Base-by-base conservation (phyloP, 1,139 yeast genomes). In the Fermentozyma sake region DNA sequence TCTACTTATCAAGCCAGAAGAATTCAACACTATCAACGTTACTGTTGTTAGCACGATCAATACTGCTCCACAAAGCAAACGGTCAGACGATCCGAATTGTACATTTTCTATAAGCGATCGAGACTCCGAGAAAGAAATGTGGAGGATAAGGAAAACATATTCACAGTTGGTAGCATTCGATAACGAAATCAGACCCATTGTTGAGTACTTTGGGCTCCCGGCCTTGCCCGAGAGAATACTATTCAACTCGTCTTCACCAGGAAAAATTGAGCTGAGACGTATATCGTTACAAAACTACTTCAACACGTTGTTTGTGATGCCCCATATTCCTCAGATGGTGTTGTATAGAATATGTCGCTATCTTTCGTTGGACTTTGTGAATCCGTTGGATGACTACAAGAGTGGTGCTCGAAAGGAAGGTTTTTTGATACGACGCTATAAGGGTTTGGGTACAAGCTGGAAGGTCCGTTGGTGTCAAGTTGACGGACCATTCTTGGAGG, bases 381-480 rank as follows among this genome's bases (percentile, higher is more conserved):
- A 76, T 41, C 78, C 86, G 2, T 57, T 77, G 31, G 79, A 76
- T 45, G 72, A 74, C 34, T 70, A 66, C 37, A 75, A 54, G 35
- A 63, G 73, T 37, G 78, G 78, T 0, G 71, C 76, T 2, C 48
- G 61, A 16, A 81, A 78, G 48, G 86, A 80, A 50, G 94, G 95
- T 0, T 77, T 68, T 42, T 56, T 85, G 32, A 60, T 84, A 6
- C 70, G 84, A 36, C 70, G 83, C 27, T 76, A 77, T 42, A 54
- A 50, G 50, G 61, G 83, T 57, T 39, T 71, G 61, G 62, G 81
- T 56, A 31, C 68, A 7, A 70, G 69, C 22, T 86, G 96, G 96
- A 80, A 77, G 44, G 66, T 78, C 5, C 58, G 86, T 27, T 83
- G 82, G 68, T 83, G 85, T 51, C 77, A 76, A 23, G 69, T 83